phyloP scores from a whole-genome alignment of 2,329 filamentous ascomycete species.

The Sporothrix variecibatus region DNA sequence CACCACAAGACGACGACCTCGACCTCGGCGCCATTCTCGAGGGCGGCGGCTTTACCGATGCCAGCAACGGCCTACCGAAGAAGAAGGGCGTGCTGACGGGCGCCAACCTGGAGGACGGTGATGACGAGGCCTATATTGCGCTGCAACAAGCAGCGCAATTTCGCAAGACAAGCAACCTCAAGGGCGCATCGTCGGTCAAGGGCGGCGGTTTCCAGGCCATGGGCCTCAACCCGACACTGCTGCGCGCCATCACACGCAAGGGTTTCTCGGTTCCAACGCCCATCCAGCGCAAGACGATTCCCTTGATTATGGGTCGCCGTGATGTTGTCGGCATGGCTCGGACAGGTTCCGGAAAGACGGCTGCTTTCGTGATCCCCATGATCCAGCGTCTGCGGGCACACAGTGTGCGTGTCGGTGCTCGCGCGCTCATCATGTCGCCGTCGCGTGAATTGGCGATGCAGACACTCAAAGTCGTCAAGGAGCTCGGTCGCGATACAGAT shows the following conservation, averaged over 20 bases:
- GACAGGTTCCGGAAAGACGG: conserved; percentile 98
- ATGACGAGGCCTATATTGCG: conserved; percentile 88
- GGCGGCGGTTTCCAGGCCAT: conserved; percentile 96
- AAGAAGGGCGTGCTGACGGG: conserved; percentile 21
- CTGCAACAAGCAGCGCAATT: conserved; percentile 84
- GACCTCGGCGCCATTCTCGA: conserved; percentile 65
- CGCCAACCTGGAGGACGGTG: conserved; percentile 65
- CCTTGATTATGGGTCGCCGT: conserved; percentile 81
- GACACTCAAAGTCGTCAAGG: conserved; percentile 94
- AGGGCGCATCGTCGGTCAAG: conserved; percentile 87
- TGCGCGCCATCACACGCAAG: conserved; percentile 90
- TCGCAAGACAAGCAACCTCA: conserved; percentile 77
- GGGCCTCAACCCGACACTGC: conserved; percentile 78
- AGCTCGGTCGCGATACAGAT: conserved; percentile 86
- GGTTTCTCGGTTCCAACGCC: conserved; percentile 96
- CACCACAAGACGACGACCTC: conserved; percentile 48
- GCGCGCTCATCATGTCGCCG: conserved; percentile 86
- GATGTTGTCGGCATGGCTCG: conserved; percentile 99
- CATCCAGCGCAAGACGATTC: conserved; percentile 96
- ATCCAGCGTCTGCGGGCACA: conserved; percentile 90
- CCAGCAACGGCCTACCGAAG: conserved; percentile 21
- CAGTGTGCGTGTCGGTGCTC: conserved; percentile 79
- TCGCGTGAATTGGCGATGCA: conserved; percentile 93
- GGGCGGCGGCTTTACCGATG: conserved; percentile 49
- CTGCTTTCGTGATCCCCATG: conserved; percentile 97